Conservation (phyloP, 1,139 yeast species). For the Kodamaea plutei region DNA sequence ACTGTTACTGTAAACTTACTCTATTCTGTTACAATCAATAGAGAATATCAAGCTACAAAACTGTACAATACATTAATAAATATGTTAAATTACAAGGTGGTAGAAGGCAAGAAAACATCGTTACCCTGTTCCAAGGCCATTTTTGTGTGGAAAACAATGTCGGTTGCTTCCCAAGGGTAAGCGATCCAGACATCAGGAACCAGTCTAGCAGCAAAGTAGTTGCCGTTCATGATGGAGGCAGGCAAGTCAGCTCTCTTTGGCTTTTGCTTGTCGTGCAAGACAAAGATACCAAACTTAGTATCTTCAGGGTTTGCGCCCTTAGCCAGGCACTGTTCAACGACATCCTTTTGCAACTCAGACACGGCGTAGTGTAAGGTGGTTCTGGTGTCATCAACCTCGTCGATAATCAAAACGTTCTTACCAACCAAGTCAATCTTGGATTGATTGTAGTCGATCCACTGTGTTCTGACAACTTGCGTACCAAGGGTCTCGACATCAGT, state of each 20-base stretch:
- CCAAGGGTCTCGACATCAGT: constrained; percentile 69
- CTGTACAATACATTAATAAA: no score
- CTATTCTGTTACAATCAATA: no score
- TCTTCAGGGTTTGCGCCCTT: constrained; percentile 29
- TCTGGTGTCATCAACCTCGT: constrained; percentile 94
- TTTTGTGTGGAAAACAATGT: constrained; percentile 82
- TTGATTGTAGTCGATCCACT: constrained; percentile 88
- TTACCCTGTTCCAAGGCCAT: constrained; percentile 74
- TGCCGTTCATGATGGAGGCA: constrained; percentile 59
- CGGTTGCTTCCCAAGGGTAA: constrained; percentile 94
- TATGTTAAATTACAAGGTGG: no score
- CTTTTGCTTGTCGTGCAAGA: constrained; percentile 88
- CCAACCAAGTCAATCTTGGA: constrained; percentile 56
- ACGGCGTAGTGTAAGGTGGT: constrained; percentile 92
- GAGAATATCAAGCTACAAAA: no score
- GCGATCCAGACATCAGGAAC: constrained; percentile 96
- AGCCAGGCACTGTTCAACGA: constrained; percentile 34
- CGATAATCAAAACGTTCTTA: constrained; percentile 78
- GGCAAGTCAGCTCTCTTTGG: constrained; percentile 80
- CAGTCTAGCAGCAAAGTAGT: constrained; percentile 86
- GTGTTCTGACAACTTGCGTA: constrained; percentile 85
- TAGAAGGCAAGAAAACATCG: constrained; percentile 46
- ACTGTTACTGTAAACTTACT: no score
- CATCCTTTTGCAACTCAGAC: constrained; percentile 81
- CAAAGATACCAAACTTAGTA: constrained; percentile 85